Percentiles rank a stretch among this genome's conserved stretches.
phyloP scores from a whole-genome alignment of 1,139 yeast species.

The Kluyveromyces marxianus region DNA sequence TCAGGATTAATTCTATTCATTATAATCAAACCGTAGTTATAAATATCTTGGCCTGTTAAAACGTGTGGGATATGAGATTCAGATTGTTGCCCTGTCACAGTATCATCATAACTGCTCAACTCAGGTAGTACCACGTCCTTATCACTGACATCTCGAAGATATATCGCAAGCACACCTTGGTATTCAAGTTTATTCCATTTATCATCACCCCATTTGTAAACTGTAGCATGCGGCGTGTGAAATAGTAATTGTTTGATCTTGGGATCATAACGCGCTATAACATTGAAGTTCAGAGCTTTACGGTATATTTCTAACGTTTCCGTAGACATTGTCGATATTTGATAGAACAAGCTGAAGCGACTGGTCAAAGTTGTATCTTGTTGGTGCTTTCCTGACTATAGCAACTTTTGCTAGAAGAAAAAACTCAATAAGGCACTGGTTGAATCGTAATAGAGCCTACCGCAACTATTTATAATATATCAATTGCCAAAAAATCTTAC shows the following conservation, averaged over 20 bases:
- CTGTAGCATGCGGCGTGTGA: conserved; percentile 62
- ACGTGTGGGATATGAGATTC: conserved; percentile 15
- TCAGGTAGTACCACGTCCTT: conserved; percentile 16
- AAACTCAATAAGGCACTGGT: too few relatives aligned
- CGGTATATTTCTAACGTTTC: conserved; percentile 46
- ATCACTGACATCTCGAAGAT: conserved; percentile 47
- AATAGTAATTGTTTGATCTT: conserved; percentile 64
- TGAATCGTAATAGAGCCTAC: too few relatives aligned
- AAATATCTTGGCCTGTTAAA: conserved; percentile 36
- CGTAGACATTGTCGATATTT: not conserved
- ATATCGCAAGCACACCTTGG: conserved; percentile 77
- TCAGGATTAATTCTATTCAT: conserved; percentile 68
- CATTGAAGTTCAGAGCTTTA: conserved; percentile 70
- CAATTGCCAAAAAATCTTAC: too few relatives aligned
- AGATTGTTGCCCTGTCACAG: conserved; percentile 19
- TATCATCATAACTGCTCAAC: conserved; percentile 17
- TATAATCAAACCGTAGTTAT: conserved; percentile 72
- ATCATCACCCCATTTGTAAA: conserved; percentile 58
- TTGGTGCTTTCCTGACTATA: too few relatives aligned
- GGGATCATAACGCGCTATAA: conserved; percentile 79
- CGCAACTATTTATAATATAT: too few relatives aligned
- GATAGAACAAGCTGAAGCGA: too few relatives aligned
- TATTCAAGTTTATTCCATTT: conserved; percentile 79
- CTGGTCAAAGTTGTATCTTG: too few relatives aligned
- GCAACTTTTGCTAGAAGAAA: too few relatives aligned